A percentile compares a stretch with the other conserved stretches of the same genome.
These are phyloP conservation scores for Lathyrus aphaca DNA, from an alignment of 306 rosid species.

Conservation along the genomic window DNA sequence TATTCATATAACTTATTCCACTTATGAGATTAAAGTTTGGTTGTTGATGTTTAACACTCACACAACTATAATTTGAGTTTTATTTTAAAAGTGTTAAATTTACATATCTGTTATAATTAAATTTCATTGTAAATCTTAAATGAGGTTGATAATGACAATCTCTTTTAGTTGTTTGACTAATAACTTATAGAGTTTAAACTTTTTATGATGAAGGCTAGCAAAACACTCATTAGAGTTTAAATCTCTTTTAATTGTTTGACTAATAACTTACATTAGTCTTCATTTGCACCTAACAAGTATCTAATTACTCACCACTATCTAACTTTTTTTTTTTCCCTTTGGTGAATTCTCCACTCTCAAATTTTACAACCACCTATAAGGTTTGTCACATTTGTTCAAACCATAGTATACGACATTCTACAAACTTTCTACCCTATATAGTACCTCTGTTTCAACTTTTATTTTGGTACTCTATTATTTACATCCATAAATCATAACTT, in stretches of 20 bases:
- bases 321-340: not conserved
- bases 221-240: too few species aligned
- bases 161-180: too few species aligned
- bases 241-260: not conserved
- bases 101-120: too few species aligned
- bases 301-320: not conserved
- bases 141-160: too few species aligned
- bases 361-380: not conserved
- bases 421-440: not conserved
- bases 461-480: not conserved
- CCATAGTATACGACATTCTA: not conserved
- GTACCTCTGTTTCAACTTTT: not conserved
- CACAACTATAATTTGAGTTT: too few species aligned
- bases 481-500: not conserved
- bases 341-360: not conserved
- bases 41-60: too few species aligned
- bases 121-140: too few species aligned
- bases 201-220: too few species aligned
- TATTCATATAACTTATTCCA: too few species aligned
- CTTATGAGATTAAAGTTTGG: too few species aligned
- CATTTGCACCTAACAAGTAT: not conserved
- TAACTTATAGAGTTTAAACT: too few species aligned
- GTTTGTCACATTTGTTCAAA: not conserved
- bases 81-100: too few species aligned
- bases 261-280: not conserved